Percentiles rank a stretch among this genome's conserved stretches.
Conservation (phyloP, 768 basidiomycete genomes). For the Fomitopsis serialis region DNA sequence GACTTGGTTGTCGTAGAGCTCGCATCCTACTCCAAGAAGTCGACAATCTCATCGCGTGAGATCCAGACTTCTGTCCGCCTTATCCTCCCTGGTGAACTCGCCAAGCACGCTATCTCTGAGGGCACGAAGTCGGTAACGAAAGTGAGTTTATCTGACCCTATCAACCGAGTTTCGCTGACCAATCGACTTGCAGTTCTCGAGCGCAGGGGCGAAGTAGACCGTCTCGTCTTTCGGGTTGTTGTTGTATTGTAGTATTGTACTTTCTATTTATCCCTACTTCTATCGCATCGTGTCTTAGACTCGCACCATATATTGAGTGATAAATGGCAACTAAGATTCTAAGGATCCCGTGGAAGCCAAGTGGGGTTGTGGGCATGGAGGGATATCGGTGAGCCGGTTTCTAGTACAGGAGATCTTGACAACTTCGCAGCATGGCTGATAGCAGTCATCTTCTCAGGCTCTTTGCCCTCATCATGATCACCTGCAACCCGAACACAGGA, state of each 20-base stretch:
- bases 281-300: background rate
- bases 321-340: background rate
- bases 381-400: slow-evolving; percentile 31
- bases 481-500: background rate
- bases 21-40: slow-evolving; percentile 97
- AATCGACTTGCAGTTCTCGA: slow-evolving; percentile 31
- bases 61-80: slow-evolving; percentile 95
- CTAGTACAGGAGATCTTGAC: slow-evolving; percentile 35
- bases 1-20: slow-evolving; percentile 54
- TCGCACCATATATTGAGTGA: background rate
- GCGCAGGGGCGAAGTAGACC: slow-evolving; percentile 38
- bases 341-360: slow-evolving; percentile 22
- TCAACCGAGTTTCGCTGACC: background rate
- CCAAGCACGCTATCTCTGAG: slow-evolving; percentile 98
- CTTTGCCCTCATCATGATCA: background rate
- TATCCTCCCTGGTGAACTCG: slow-evolving; percentile 94
- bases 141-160: slow-evolving; percentile 18
- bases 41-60: slow-evolving; percentile 96
- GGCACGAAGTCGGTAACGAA: slow-evolving; percentile 77
- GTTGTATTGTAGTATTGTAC: slow-evolving; percentile 16
- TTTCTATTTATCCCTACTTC: slow-evolving; percentile 7
- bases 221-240: slow-evolving; percentile 14
- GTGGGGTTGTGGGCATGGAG: slow-evolving; percentile 24
- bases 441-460: slow-evolving; percentile 28
- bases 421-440: slow-evolving; percentile 42